A percentile compares a stretch with the other conserved stretches of the same genome.
These are phyloP conservation scores for Plasmodium coatneyi DNA, from an alignment of 169 alveolate species.

Conservation along the genomic window DNA sequence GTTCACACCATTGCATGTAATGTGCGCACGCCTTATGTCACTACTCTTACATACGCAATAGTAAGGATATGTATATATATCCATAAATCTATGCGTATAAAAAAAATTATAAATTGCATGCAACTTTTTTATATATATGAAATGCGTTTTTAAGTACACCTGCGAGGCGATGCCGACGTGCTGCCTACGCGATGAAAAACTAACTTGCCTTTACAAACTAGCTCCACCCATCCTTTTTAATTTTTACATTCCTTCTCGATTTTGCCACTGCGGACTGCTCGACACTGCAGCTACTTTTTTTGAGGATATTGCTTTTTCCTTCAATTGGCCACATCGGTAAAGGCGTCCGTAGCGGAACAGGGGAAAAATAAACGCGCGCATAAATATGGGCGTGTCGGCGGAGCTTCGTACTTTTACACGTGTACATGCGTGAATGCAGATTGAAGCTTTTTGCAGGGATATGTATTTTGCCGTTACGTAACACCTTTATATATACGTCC, in stretches of 20 bases:
- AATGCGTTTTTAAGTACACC: background rate
- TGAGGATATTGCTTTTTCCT: background rate
- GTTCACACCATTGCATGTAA: too few relatives aligned
- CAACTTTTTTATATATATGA: background rate
- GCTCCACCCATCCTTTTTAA: background rate
- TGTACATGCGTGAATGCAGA: background rate
- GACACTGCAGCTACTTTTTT: background rate
- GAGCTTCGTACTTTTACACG: background rate
- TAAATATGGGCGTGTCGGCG: background rate
- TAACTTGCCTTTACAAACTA: background rate
- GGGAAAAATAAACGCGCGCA: background rate
- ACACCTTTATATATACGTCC: background rate
- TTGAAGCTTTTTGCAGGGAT: background rate
- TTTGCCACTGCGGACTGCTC: background rate
- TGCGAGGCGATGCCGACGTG: background rate
- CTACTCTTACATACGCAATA: background rate
- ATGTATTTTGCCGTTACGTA: background rate
- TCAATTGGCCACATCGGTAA: background rate
- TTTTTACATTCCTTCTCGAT: background rate
- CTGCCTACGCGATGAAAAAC: background rate
- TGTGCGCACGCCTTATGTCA: background rate
- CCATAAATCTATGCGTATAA: background rate
- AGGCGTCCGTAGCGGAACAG: background rate
- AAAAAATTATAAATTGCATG: background rate
- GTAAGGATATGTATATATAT: background rate